Conservation (phyloP, 2,329 filamentous ascomycete species). For the Ceratocystis destructans region DNA sequence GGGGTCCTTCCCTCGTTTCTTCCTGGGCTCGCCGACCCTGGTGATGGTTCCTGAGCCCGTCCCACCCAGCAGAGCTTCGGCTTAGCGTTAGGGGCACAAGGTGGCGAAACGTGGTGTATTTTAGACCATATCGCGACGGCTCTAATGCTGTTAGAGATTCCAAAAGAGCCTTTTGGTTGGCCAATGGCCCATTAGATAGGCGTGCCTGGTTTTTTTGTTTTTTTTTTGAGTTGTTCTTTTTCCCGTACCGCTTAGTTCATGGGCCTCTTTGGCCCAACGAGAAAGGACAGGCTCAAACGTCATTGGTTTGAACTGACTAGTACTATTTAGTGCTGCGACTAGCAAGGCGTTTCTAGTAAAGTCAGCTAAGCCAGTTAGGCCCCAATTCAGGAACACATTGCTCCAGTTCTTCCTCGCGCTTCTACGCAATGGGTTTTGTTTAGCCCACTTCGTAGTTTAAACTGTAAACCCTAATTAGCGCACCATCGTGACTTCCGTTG, state of each 20-base stretch:
- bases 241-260: background rate
- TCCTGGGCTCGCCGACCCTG: background rate
- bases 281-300: background rate
- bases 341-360: background rate
- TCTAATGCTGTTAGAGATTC: background rate
- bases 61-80: background rate
- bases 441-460: background rate
- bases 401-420: background rate
- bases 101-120: background rate
- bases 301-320: background rate
- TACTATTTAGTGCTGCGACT: background rate
- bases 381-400: background rate
- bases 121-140: background rate
- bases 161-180: background rate
- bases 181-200: background rate
- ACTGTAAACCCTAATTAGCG: background rate
- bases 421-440: background rate
- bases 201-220: background rate
- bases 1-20: slow-evolving; percentile 3
- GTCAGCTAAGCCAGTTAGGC: no score
- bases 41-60: slow-evolving; percentile 7
- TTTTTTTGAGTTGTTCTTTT: no score
- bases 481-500: background rate
- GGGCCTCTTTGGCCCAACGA: background rate
- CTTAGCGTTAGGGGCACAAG: background rate